Conservation (phyloP, 768 basidiomycete species). For the Phanerochaete sordida region DNA sequence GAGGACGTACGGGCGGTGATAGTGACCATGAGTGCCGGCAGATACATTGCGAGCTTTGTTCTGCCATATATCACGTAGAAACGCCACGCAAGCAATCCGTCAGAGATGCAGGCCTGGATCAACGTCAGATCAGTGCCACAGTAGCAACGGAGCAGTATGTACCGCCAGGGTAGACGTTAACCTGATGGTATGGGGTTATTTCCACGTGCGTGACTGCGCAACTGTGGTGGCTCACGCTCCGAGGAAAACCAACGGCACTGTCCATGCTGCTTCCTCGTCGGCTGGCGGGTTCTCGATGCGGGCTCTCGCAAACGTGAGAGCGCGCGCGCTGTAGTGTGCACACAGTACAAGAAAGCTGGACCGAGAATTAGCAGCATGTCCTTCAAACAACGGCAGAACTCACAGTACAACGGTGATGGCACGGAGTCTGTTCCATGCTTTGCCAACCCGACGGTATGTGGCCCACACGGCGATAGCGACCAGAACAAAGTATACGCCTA, state of each 20-base stretch:
- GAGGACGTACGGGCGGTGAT: constrained; percentile 20
- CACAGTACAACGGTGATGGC: constrained; percentile 19
- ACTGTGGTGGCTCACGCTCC: constrained; percentile 13
- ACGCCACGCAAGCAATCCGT: constrained; percentile 24
- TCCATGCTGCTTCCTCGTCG: constrained; percentile 16
- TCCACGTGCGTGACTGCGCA: neutral
- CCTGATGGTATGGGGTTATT: neutral
- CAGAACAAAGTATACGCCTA: constrained; percentile 21
- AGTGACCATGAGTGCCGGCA: constrained; percentile 14
- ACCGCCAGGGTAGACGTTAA: constrained; percentile 17
- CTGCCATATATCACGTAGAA: constrained; percentile 20
- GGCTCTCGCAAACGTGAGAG: constrained; percentile 17
- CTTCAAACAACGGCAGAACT: neutral
- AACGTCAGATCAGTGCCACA: neutral
- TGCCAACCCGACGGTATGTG: constrained; percentile 3
- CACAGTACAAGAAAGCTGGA: constrained; percentile 19
- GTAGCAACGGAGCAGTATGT: neutral
- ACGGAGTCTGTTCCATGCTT: constrained; percentile 12
- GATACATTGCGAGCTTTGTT: constrained; percentile 15
- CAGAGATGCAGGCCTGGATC: constrained; percentile 19
- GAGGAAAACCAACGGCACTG: constrained; percentile 16
- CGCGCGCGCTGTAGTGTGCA: constrained; percentile 19
- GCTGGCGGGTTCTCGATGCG: constrained; percentile 10
- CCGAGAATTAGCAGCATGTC: neutral
- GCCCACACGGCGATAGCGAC: constrained; percentile 22